Percentiles rank a stretch among this genome's conserved stretches.
These are phyloP conservation scores for Aspergillus alliaceus DNA, from an alignment of 2,329 filamentous ascomycete genomes.

Conservation along the genomic window DNA sequence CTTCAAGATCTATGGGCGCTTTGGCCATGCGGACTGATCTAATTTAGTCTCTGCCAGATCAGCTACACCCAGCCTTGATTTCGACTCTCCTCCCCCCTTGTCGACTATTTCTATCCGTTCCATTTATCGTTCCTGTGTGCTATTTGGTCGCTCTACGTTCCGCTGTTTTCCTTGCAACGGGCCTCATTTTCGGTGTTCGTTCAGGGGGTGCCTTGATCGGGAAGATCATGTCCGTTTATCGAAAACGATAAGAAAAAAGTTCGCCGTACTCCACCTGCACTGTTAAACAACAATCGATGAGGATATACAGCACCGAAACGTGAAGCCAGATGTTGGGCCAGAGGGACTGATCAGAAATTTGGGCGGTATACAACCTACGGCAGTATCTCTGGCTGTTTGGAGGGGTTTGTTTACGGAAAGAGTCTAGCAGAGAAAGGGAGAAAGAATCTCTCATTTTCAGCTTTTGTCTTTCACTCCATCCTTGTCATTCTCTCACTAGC, in stretches of 20 bases:
- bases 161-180: background rate
- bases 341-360: background rate
- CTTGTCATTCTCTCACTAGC: background rate
- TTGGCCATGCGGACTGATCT: background rate
- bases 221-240: slow-evolving; percentile 11
- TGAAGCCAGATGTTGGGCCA: background rate
- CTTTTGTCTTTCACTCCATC: background rate
- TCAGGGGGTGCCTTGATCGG: background rate
- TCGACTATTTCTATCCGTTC: background rate
- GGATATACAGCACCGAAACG: background rate
- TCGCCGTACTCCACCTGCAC: slow-evolving; percentile 1
- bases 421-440: background rate
- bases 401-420: background rate
- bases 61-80: background rate
- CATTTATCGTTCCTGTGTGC: background rate
- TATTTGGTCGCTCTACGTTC: background rate
- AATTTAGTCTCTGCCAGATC: background rate
- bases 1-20: background rate
- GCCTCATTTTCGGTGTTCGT: background rate
- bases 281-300: background rate
- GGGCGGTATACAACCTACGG: background rate
- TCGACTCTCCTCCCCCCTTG: background rate
- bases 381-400: background rate
- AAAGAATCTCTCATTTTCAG: too few species aligned
- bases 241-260: slow-evolving; percentile 4